phyloP scores from a whole-genome alignment of 2,329 filamentous ascomycete genomes.

The Hymenoscyphus albidus region DNA sequence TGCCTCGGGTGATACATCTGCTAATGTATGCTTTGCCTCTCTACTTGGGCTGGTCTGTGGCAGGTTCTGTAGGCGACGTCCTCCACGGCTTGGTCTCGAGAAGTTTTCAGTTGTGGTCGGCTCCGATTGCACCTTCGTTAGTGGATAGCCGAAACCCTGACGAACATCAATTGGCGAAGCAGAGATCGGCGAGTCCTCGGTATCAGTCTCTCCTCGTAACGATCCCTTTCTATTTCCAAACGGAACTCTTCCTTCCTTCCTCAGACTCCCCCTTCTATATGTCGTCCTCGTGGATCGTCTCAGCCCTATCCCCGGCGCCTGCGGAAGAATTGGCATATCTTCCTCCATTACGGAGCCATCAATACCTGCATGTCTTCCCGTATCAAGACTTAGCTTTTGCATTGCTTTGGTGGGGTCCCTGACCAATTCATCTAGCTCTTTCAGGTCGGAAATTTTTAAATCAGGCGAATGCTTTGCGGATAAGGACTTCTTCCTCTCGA shows the following conservation, averaged over 20 bases:
- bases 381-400: slow-evolving; percentile 55
- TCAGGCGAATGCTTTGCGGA: slow-evolving; percentile 48
- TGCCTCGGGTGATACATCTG: slow-evolving; percentile 15
- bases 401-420: slow-evolving; percentile 72
- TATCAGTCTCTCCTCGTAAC: slow-evolving; percentile 57
- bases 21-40: slow-evolving; percentile 12
- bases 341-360: slow-evolving; percentile 52
- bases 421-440: slow-evolving; percentile 74
- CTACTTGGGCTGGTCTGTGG: slow-evolving; percentile 17
- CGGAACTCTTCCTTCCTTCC: slow-evolving; percentile 69
- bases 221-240: slow-evolving; percentile 69
- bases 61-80: slow-evolving; percentile 27
- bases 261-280: slow-evolving; percentile 82
- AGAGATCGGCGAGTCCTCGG: slow-evolving; percentile 46
- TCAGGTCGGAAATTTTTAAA: slow-evolving; percentile 57
- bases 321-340: slow-evolving; percentile 83
- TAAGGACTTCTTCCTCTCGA: slow-evolving; percentile 69
- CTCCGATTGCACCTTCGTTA: slow-evolving; percentile 67
- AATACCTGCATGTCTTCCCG: slow-evolving; percentile 30
- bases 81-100: slow-evolving; percentile 49
- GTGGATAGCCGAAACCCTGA: slow-evolving; percentile 35
- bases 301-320: slow-evolving; percentile 71
- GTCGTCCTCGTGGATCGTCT: slow-evolving; percentile 89
- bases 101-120: slow-evolving; percentile 58
- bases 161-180: slow-evolving; percentile 44